Base-by-base conservation (phyloP, 2,329 filamentous ascomycete species). In the Neophaeococcomyces mojaviensis region DNA sequence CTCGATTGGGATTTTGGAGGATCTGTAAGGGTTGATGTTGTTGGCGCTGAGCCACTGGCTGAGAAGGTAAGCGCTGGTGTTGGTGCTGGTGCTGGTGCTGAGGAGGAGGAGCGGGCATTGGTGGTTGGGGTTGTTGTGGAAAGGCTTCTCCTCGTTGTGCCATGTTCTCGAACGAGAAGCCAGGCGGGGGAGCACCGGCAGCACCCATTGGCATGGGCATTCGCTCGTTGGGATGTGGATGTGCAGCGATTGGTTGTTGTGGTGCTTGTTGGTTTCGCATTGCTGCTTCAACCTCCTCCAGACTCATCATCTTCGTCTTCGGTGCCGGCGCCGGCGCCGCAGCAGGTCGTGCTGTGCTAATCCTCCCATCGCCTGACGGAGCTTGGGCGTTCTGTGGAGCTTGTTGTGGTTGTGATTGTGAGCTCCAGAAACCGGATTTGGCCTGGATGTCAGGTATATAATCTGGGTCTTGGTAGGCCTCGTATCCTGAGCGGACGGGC, bases 281-380 rank as follows among this genome's bases (percentile, higher is more conserved):
- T 53, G 88, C 82, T 44, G 90, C 90, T 68, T 98, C 92, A 16
- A 98, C 89, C 69, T 98, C 92, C 63, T 97, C 92, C 59, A 98
- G 66, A 59, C 88, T 97, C 84, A 98, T 82, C 68, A 96, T 83
- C 59, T 81, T 81, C 34, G 30, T 28, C 18, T 59, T 57, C n/a
- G 60, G 57, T 38, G 56, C 46, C 56, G 49, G 51, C 16, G 56
- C 47, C n/a, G 60, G 57, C 38, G 56, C 46, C 56, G 49, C 52
- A 18, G 56, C 47, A 35, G 55, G 52, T 55, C 50, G 47, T 26
- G 49, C 52, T 12, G 52, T 56, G 33, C 50, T 56, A 44, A 56
- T 50, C 13, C 52, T 47, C 9, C 9, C 33, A 18, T 52, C 49
- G 16, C 8, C n/a, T 15, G 16, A 31, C 4, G 39, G 60, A 47